These are phyloP conservation scores for Aspergillus uvarum DNA, from an alignment of 2,329 filamentous ascomycete genomes.

Conservation along the genomic window DNA sequence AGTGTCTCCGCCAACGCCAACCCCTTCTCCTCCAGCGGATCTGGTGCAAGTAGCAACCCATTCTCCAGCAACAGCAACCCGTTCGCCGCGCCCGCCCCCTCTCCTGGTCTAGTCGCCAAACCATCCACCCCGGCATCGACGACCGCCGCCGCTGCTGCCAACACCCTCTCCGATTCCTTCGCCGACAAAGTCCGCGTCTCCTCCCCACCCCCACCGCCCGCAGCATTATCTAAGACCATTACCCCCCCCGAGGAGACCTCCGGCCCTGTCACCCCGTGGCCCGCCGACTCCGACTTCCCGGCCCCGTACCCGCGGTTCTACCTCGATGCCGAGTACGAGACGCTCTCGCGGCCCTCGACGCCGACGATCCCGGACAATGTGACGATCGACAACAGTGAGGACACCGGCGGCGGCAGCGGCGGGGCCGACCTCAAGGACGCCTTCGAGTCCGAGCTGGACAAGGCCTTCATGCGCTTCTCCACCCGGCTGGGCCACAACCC, in stretches of 20 bases:
- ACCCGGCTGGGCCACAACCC: slow-evolving; percentile 77
- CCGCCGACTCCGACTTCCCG: slow-evolving; percentile 63
- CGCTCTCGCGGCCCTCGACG: slow-evolving; percentile 60
- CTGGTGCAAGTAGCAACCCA: slow-evolving; percentile 49
- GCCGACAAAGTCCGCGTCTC: slow-evolving; percentile 66
- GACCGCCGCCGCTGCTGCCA: slow-evolving; percentile 44
- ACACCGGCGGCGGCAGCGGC: slow-evolving; percentile 35
- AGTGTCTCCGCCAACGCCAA: slow-evolving; percentile 47
- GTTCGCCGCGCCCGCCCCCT: slow-evolving; percentile 53
- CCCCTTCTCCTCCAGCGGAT: slow-evolving; percentile 52
- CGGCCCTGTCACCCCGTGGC: slow-evolving; percentile 70
- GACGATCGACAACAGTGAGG: slow-evolving; percentile 42
- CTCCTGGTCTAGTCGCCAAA: slow-evolving; percentile 10
- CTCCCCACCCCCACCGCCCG: slow-evolving; percentile 29
- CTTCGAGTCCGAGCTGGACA: slow-evolving; percentile 74
- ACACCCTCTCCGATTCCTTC: slow-evolving; percentile 72
- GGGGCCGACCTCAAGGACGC: slow-evolving; percentile 61
- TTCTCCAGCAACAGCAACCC: slow-evolving; percentile 59
- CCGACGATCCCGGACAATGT: slow-evolving; percentile 51
- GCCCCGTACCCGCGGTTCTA: slow-evolving; percentile 72
- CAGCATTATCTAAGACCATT: slow-evolving; percentile 7
- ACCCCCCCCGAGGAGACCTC: slow-evolving; percentile 35
- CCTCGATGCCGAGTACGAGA: slow-evolving; percentile 90
- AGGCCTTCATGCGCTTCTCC: slow-evolving; percentile 76
- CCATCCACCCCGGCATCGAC: slow-evolving; percentile 35